Evolutionary conservation across 2,329 filamentous ascomycete genomes (phyloP), one percentile per base, ranked within the genome.

Genomic region (Sporothrix globosa): DNA sequence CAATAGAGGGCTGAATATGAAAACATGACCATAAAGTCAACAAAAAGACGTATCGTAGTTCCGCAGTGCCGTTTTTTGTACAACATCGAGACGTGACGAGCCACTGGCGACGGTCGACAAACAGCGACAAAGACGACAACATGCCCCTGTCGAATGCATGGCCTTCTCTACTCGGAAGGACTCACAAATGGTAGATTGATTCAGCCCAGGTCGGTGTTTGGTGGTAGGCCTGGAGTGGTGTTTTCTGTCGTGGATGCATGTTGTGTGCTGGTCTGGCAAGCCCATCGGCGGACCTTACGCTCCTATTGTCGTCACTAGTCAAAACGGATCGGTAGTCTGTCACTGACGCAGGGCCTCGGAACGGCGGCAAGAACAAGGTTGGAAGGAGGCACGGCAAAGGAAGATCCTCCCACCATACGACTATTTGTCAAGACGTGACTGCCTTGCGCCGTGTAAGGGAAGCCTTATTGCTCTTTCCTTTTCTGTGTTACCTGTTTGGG

Each of bases 401-500:
- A 44, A 13, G 58, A 11, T 46, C 21, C 21, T 19, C 44, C 41
- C 46, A 27, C 13, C 44, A 48, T 11, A 17, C 21, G 27, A 30
- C 27, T 4, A 30, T 30, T 30, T 30, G 27, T 30, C 27, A 65
- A 34, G 44, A 65, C 44, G 61, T 44, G 9, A 65, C 14, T 65
- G 61, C 14, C 44, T 44, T 65, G 61, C 34, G 48, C 63, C 63
- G 63, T 27, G 10, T 17, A 53, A 41, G 50, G 19, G 65, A 17
- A 17, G n/a, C n/a, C n/a, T 24, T 14, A n/a, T 24, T 24, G 34
- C 56, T 61, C 34, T 44, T 61, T 61, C 56, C 34, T 44, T 61
- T 34, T 34, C 10, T 17, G 41, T 44, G 41, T 46, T 63, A 14
- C 30, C 39, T 3, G 27, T 63, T 14, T 11, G 41, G 58, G 46